phyloP scores from a whole-genome alignment of 208 protist species.

The Crithidia thermophila region DNA sequence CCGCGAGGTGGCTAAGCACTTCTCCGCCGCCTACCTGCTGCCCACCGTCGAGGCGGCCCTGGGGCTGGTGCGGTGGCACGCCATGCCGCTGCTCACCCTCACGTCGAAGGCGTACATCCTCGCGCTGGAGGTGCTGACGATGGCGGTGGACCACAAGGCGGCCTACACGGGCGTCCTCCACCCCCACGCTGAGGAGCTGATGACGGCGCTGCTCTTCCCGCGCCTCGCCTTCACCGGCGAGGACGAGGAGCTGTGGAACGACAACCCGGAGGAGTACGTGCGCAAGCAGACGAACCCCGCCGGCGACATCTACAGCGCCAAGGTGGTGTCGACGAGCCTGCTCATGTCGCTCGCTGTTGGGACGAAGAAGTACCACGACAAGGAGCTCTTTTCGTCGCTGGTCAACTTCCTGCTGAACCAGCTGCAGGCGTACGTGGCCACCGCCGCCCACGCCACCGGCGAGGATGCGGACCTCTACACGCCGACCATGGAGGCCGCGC shows the following conservation, averaged over 20 bases:
- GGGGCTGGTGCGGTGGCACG: conserved; percentile 80
- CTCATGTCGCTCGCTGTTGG: conserved; percentile 67
- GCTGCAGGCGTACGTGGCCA: conserved; percentile 48
- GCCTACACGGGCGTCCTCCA: conserved; percentile 55
- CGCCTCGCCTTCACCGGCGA: conserved; percentile 80
- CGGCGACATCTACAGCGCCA: conserved; percentile 84
- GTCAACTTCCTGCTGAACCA: conserved; percentile 82
- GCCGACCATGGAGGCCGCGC: conserved; percentile 48
- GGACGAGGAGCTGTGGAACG: conserved; percentile 87
- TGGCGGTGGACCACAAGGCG: conserved; percentile 42
- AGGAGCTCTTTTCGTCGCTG: conserved; percentile 48
- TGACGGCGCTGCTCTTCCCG: conserved; percentile 88
- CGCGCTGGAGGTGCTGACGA: conserved; percentile 68
- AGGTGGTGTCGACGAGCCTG: conserved; percentile 70
- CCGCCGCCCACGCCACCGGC: conserved; percentile 31
- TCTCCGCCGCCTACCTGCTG: conserved; percentile 41
- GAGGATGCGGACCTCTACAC: conserved; percentile 34
- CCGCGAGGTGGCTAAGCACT: conserved; percentile 56
- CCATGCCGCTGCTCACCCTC: conserved; percentile 39
- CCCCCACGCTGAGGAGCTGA: conserved; percentile 67
- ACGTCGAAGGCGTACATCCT: conserved; percentile 90
- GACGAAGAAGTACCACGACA: conserved; percentile 71
- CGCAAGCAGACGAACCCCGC: conserved; percentile 79
- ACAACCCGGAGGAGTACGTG: conserved; percentile 93
- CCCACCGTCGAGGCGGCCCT: conserved; percentile 51